Evolutionary conservation across 768 basidiomycete genomes (phyloP).

Genomic region (Mycena vulgaris): DNA sequence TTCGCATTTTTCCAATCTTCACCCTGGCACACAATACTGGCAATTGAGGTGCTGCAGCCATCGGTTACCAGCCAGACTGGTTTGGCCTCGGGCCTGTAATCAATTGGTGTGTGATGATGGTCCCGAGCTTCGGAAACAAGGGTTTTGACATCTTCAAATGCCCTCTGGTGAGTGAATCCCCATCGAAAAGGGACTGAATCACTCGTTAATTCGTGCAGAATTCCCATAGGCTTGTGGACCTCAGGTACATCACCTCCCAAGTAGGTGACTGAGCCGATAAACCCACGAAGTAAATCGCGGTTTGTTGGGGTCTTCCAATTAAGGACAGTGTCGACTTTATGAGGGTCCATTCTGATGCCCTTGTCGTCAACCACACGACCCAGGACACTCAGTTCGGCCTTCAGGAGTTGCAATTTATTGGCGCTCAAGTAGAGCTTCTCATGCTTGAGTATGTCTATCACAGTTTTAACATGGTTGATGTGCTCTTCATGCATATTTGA

Average conservation of each 20-base stretch:
- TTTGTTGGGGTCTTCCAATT: slow-evolving; percentile 3
- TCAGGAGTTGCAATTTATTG: not conserved
- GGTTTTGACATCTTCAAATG: not conserved
- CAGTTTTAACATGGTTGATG: slow-evolving; percentile 44
- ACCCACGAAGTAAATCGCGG: not conserved
- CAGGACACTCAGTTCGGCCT: not conserved
- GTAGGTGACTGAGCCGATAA: not conserved
- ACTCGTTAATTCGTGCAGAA: not conserved
- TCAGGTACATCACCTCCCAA: not conserved
- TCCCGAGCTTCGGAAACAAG: not conserved
- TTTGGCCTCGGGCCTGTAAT: not conserved
- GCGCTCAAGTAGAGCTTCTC: slow-evolving; percentile 48
- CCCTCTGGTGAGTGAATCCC: not conserved
- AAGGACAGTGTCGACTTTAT: not conserved
- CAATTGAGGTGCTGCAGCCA: not conserved
- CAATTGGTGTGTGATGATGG: not conserved
- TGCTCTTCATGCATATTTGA: slow-evolving; percentile 53
- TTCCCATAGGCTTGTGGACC: not conserved
- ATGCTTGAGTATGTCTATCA: slow-evolving; percentile 47
- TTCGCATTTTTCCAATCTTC: not conserved
- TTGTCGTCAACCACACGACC: not conserved
- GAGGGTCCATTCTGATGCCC: slow-evolving; percentile 38
- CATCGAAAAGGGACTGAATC: not conserved
- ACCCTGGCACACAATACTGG: not conserved
- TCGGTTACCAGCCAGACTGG: not conserved